Base-by-base conservation (phyloP, 208 protist species). In the Strigomonas galati region DNA sequence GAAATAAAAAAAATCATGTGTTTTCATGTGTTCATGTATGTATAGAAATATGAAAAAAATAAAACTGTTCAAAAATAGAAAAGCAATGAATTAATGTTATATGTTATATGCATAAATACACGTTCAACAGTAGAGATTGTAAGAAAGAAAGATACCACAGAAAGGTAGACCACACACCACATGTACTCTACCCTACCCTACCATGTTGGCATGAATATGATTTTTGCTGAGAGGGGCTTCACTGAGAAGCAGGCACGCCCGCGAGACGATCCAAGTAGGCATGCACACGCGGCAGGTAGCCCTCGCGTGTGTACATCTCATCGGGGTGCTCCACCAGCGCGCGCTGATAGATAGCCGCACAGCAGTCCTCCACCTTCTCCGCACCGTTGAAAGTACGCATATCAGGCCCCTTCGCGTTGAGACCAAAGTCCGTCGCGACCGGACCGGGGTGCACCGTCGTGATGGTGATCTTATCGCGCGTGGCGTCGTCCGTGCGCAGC, bases 281-380 rank as follows among this genome's bases (percentile, higher is more conserved):
- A 17, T 63, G 28, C 32, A 63, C 58, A 6, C 19, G 31, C 5
- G 58, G 58, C 17, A 48, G 48, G n/a, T 55, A 28, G 4, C 43
- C 43, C 5, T 46, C 40, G 17, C 48, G 43, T 15, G 62, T 66
- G 44, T 37, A 66, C 48, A 66, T 56, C 19, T 53, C 49, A 7
- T 21, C 26, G 6, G 14, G 7, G 7, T 46, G 43, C 49, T 66
- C 62, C n/a, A 66, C 40, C 5, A 66, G 43, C 7, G 62, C 37
- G 10, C 31, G 62, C 62, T 66, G 62, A 31, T 66, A 66, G n/a
- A 66, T 56, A 24, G 30, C 62, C 21, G 54, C 62, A 9, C 15
- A 10, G 48, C 43, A 53, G 26, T 46, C 37, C 44, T 66, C 62
- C n/a, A 66, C 62, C 19, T 23, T 32, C 46, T 66, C 24, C 23